Percentiles rank a stretch among this genome's conserved stretches.
phyloP scores from a whole-genome alignment of 1,284 basidiomycete genomes.

The Heterobasidion irregulare region DNA sequence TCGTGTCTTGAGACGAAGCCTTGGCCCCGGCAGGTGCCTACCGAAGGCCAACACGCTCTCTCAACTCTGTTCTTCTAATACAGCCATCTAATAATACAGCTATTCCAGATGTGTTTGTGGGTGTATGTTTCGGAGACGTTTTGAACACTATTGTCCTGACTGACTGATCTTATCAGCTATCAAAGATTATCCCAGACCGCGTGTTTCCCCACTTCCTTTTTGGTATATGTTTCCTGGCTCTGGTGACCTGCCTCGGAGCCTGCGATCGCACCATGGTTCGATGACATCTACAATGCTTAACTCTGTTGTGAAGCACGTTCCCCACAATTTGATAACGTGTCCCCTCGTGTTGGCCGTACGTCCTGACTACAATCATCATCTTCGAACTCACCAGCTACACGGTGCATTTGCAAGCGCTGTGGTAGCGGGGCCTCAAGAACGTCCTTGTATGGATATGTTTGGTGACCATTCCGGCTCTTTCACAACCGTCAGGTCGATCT shows the following conservation, averaged over 20 bases:
- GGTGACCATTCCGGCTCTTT: neutral
- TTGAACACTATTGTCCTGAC: neutral
- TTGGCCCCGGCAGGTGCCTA: neutral
- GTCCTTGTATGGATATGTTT: neutral
- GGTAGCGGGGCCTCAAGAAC: neutral
- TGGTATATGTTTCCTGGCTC: neutral
- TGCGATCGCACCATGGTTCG: neutral
- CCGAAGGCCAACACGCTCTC: neutral
- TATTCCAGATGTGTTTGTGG: conserved; percentile 3
- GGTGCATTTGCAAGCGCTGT: neutral
- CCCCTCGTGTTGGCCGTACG: neutral
- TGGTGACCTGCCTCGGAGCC: neutral
- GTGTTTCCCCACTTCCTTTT: conserved; percentile 4
- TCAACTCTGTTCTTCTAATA: neutral
- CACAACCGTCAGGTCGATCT: neutral
- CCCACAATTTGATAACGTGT: conserved; percentile 1
- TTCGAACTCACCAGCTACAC: neutral
- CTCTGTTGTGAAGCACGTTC: conserved; percentile 6
- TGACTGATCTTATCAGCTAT: conserved; percentile 12
- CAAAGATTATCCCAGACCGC: conserved; percentile 10
- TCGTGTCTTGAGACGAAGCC: neutral
- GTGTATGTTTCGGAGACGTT: neutral
- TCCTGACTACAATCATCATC: neutral
- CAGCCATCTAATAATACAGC: neutral
- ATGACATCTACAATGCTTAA: neutral